A percentile compares a stretch with the other conserved stretches of the same genome.
Conservation (phyloP, 2,329 filamentous ascomycete genomes). For the Diaporthe amygdali region DNA sequence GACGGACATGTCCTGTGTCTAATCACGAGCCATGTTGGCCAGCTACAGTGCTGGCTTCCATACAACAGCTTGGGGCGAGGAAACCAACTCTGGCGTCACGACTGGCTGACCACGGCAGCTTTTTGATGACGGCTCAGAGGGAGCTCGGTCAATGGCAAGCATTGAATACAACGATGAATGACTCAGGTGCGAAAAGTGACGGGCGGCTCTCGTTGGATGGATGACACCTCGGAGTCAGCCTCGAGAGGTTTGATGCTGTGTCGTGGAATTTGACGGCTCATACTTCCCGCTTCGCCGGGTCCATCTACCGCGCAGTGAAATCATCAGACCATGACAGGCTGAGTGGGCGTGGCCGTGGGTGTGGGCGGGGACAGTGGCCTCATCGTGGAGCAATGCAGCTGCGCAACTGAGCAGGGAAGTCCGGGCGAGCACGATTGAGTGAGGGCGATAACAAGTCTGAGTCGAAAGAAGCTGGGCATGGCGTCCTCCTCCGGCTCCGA, state of each 20-base stretch:
- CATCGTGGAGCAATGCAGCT: constrained; percentile 3
- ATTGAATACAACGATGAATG: neutral
- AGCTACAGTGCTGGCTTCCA: neutral
- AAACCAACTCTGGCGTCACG: neutral
- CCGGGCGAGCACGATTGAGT: neutral
- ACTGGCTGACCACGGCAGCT: neutral
- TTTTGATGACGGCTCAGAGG: neutral
- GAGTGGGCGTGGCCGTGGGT: neutral
- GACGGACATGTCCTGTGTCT: neutral
- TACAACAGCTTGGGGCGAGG: neutral
- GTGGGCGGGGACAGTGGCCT: constrained; percentile 4
- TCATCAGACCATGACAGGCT: neutral
- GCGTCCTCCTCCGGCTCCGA: neutral
- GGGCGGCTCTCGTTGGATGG: neutral
- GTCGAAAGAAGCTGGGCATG: neutral
- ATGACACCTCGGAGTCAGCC: neutral
- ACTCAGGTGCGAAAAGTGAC: neutral
- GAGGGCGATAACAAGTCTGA: neutral
- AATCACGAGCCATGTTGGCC: neutral
- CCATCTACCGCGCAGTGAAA: neutral
- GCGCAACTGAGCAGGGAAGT: neutral
- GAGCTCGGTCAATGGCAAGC: neutral
- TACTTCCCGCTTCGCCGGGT: neutral
- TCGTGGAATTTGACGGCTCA: neutral
- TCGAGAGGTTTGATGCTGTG: neutral